These are phyloP conservation scores for Annona cherimola DNA, from an alignment of 164 flowering plant species.

Conservation along the genomic window DNA sequence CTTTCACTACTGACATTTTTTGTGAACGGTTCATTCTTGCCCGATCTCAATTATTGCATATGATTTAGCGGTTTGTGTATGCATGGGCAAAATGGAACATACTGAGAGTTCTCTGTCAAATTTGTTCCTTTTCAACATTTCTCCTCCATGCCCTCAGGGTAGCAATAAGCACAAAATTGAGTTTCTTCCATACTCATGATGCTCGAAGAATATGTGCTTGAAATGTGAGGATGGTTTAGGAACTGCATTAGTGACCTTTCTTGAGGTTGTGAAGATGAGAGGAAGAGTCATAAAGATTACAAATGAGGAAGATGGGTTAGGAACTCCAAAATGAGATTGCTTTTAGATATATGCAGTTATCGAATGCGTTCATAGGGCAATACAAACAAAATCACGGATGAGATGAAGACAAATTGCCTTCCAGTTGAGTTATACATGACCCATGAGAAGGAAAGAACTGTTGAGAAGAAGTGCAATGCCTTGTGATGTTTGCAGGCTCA, in stretches of 20 bases:
- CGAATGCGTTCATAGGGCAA: not conserved
- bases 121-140: too few species aligned
- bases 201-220: not conserved
- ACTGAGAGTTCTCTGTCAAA: too few species aligned
- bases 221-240: not conserved
- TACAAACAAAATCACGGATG: not conserved
- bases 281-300: not conserved
- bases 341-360: not conserved
- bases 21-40: too few species aligned
- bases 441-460: not conserved
- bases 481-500: not conserved
- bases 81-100: too few species aligned
- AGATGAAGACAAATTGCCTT: not conserved
- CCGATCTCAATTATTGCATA: too few species aligned
- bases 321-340: not conserved
- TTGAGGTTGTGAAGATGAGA: not conserved
- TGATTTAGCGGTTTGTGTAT: too few species aligned
- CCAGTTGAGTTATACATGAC: not conserved
- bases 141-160: too few species aligned
- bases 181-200: not conserved
- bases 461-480: not conserved
- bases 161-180: too few species aligned
- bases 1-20: too few species aligned
- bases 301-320: not conserved
- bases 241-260: not conserved